Evolutionary conservation across 306 rosid genomes (phyloP), one percentile per base, ranked within the genome.

Genomic region (Elaeagnus macrophylla): DNA sequence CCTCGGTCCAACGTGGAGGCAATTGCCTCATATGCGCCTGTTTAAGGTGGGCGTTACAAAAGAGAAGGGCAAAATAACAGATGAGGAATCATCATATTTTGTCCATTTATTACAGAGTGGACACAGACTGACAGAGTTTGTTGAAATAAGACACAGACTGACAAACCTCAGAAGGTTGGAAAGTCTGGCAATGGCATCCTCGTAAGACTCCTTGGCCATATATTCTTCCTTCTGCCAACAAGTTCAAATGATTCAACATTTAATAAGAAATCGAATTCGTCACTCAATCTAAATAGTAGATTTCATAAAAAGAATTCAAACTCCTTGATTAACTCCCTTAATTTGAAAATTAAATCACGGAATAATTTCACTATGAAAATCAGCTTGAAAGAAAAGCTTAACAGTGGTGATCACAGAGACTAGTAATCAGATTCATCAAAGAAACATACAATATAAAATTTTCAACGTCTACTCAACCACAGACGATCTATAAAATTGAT

Each of bases 141-240:
- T 48, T 56, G 63, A 39, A 10, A 39, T 1, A 13, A 20, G 47
- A 47, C 0, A 48, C 9, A 10, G n/a, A 15, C 8, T 54, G 18
- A 5, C 46, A 3, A 39, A 82, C 97, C 95, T 83, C 56, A 90
- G 71, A 53, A 90, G 91, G 76, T 83, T 83, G 13, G 72, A 57
- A 51, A 90, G 80, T 36, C 72, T 79, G 61, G 81, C 94, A 59
- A 86, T 74, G 68, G 94, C 97, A 7, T 76, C 91, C 48, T 86
- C 80, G 71, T 69, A 86, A 42, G 90, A 65, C 12, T 83, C 90
- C 43, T 57, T 74, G 12, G 79, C 88, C 97, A 90, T 86, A 48
- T 67, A 3, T 25, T 25, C 90, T 67, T 86, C 85, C 66, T 67
- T 75, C 88, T 86, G 82, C 2, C 4, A 25, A 25, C 4, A 25